Conservation (phyloP, 495 filamentous ascomycete genomes). For the Oleoguttula mirabilis region DNA sequence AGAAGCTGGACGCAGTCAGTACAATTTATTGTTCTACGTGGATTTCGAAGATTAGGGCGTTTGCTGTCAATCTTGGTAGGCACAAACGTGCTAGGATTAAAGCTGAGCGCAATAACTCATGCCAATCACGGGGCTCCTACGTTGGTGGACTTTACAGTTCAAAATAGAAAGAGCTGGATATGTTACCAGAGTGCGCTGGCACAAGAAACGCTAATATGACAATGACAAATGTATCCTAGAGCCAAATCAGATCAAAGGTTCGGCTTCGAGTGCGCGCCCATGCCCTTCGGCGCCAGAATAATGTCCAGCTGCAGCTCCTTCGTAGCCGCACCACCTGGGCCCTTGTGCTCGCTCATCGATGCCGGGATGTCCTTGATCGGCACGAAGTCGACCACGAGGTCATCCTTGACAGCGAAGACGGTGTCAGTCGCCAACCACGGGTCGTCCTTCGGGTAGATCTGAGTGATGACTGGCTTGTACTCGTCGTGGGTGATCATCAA, state of each 20-base stretch:
- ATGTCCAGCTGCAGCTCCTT: conserved; percentile 29
- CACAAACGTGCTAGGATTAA: too few relatives aligned
- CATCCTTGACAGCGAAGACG: conserved; percentile 56
- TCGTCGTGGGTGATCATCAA: conserved; percentile 30
- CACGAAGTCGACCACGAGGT: conserved; percentile 51
- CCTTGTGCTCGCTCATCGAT: conserved; percentile 17
- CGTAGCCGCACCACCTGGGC: conserved; percentile 20
- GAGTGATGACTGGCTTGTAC: conserved; percentile 45
- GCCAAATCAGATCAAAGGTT: conserved; percentile 6
- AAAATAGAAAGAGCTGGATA: too few relatives aligned
- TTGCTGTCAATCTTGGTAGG: too few relatives aligned
- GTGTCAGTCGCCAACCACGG: conserved; percentile 51
- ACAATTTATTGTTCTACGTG: too few relatives aligned
- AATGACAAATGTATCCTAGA: too few relatives aligned
- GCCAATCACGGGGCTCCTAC: too few relatives aligned
- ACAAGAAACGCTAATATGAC: too few relatives aligned
- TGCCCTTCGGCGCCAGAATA: conserved; percentile 24
- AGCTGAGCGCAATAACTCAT: too few relatives aligned
- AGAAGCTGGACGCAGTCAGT: too few relatives aligned
- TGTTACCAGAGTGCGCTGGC: too few relatives aligned
- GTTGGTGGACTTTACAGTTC: too few relatives aligned
- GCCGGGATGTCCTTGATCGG: conserved; percentile 31
- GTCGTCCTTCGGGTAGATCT: conserved; percentile 52
- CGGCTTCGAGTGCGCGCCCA: conserved; percentile 4
- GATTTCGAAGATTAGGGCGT: too few relatives aligned